Base-by-base conservation (phyloP, 2,329 filamentous ascomycete genomes). In the Trichoderma sp. region DNA sequence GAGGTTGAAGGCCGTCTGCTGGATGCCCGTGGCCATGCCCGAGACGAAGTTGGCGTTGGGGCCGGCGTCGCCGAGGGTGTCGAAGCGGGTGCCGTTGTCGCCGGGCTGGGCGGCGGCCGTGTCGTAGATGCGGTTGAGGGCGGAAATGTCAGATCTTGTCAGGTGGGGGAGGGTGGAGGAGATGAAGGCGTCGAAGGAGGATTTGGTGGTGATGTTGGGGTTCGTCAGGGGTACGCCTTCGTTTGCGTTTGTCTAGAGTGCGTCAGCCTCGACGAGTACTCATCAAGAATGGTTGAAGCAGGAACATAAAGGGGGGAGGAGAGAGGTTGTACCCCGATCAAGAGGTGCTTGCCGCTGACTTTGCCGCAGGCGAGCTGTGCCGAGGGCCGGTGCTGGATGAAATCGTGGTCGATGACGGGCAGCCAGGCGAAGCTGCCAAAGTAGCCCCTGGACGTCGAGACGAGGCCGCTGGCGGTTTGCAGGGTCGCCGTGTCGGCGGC, bases 1-100 rank as follows among this genome's bases (percentile, higher is more conserved):
- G 55, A 87, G 80, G 69, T 85, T 83, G 66, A 78, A 74, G 9
- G 78, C 82, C 28, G 80, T 78, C 69, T 88, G 83, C 67, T 86
- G 84, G 69, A 84, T 83, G 26, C 84, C 84, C 1, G 78, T 80
- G 1, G 76, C 82, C 41, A 78, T 77, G 34, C 77, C 75, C 21
- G 80, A 82, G 47, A 83, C 77, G 44, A 82, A 82, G 21, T 85
- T 73, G 1, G 84, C 82, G 5, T 78, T 85, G 1, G 78, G 76
- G 2, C 75, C 73, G 6, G 66, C 67, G 51, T 75, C 67, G 14
- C 78, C 79, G 28, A 74, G 68, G 0, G 79, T 79, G 51, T 80
- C 76, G 60, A 73, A 80, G 28, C 72, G 70, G 6, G 75, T 71
- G 15, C 60, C 69, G 4, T 72, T 62, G 7, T 69, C 48, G 59